Base-by-base conservation (phyloP, 1,139 yeast genomes). In the Blastobotrys serpentis region DNA sequence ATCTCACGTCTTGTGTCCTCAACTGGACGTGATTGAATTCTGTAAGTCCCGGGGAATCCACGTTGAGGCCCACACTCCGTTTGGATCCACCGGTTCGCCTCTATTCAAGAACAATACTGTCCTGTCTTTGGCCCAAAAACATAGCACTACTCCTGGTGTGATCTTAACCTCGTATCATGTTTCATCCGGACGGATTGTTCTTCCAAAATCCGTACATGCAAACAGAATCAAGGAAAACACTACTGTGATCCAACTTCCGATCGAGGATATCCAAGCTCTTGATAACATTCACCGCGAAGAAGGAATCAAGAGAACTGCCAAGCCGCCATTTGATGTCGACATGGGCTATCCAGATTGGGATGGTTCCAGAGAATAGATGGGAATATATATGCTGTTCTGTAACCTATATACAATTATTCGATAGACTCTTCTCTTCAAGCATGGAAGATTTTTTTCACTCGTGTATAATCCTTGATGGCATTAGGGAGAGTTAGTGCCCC, bases 1-100 rank as follows among this genome's bases (percentile, higher is more conserved):
- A 73, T 88, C 84, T 68, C 95, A 87, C 67, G 95, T 95, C 56
- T 86, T 85, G 73, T 76, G 86, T 65, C 86, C 84, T 57, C 95
- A 86, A 70, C 77, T 77, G 53, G 75, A 74, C 57, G 73, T 86
- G 64, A 67, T 85, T 52, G 77, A 82, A 57, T 85, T 70, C 64
- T 84, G 78, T 54, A 78, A 84, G 64, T 62, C 69, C 40, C 68
- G 78, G 56, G 81, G 76, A 42, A 78, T 87, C 61, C 82, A 80
- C 47, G 75, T 86, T 57, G 84, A 86, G 47, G 95, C 84, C 21
- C 87, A 87, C 73, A 85, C 95, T 2, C 84, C 95, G 7, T 84
- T 87, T 63, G 67, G 63, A 33, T 48, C 43, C 33, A 45, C 43
- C 23, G 53, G 55, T 61, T 44, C 26, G 48, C 46, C 50, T 5